Evolutionary conservation across 129 eudicot species (phyloP).

Genomic region (Centrapalus pauciflorus): DNA sequence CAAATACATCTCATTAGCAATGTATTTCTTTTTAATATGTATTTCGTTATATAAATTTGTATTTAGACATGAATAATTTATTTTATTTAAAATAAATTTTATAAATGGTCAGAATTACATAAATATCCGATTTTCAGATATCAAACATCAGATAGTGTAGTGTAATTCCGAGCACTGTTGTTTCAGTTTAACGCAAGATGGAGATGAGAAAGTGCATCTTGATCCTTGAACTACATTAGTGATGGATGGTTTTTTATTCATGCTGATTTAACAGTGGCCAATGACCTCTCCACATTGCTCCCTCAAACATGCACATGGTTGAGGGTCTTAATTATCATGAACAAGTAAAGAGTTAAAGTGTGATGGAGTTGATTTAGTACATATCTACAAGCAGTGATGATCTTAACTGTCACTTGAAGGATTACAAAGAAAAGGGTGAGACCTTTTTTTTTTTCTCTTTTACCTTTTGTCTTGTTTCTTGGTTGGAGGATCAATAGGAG

Average conservation of each 20-base stretch:
- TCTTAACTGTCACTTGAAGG: not conserved
- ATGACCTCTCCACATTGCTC: not conserved
- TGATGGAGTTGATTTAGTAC: not conserved
- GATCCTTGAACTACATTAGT: not conserved
- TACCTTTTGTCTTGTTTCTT: constrained; percentile 57
- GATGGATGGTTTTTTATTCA: not conserved
- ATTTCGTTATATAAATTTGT: too few relatives aligned
- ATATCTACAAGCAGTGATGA: constrained; percentile 1
- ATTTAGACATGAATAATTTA: too few relatives aligned
- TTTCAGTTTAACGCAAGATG: not conserved
- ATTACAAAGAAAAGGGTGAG: not conserved
- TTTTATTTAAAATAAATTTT: too few relatives aligned
- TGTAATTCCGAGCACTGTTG: too few relatives aligned
- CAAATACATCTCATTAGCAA: too few relatives aligned
- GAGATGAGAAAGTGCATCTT: not conserved
- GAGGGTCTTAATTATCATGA: not conserved
- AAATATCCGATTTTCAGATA: too few relatives aligned
- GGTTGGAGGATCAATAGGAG: constrained; percentile 79
- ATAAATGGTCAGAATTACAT: too few relatives aligned
- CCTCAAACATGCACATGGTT: not conserved
- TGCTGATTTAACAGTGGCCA: not conserved
- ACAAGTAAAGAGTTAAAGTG: not conserved
- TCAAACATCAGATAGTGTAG: too few relatives aligned
- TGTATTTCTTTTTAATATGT: too few relatives aligned
- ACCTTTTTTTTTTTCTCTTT: constrained; percentile 2